These are phyloP conservation scores for Paraconiothyrium sp. DNA, from an alignment of 2,329 filamentous ascomycete genomes.

Conservation along the genomic window DNA sequence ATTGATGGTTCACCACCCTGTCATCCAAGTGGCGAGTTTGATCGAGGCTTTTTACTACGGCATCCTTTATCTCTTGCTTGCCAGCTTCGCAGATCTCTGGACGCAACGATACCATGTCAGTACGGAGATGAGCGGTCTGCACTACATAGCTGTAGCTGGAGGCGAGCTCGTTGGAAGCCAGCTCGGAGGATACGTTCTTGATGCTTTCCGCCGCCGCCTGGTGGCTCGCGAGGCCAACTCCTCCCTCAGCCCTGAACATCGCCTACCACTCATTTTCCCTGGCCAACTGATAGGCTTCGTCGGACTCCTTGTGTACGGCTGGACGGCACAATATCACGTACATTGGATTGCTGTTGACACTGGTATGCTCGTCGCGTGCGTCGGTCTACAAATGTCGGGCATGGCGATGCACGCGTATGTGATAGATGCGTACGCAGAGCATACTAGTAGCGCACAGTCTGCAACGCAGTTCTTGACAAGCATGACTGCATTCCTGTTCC, in stretches of 20 bases:
- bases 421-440: constrained; percentile 64
- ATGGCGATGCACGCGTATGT: constrained; percentile 67
- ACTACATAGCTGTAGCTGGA: constrained; percentile 51
- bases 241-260: constrained; percentile 45
- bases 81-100: constrained; percentile 40
- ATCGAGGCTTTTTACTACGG: constrained; percentile 45
- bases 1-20: constrained; percentile 64
- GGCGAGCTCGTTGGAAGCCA: constrained; percentile 72
- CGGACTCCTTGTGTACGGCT: constrained; percentile 38
- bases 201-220: constrained; percentile 69
- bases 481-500: constrained; percentile 42
- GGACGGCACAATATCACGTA: constrained; percentile 33
- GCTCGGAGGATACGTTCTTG: constrained; percentile 41
- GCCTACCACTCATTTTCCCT: constrained; percentile 33
- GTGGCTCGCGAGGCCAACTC: constrained; percentile 25
- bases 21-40: constrained; percentile 57
- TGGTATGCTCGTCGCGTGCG: constrained; percentile 57
- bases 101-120: constrained; percentile 30
- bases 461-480: constrained; percentile 32
- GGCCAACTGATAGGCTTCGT: constrained; percentile 32
- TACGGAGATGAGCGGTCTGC: constrained; percentile 34
- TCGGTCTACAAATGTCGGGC: constrained; percentile 38
- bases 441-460: constrained; percentile 38
- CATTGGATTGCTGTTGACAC: constrained; percentile 55
- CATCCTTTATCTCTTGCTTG: constrained; percentile 44